Evolutionary conservation across 75 land plant genomes (phyloP).

Genomic region (Sequoiadendron giganteum): DNA sequence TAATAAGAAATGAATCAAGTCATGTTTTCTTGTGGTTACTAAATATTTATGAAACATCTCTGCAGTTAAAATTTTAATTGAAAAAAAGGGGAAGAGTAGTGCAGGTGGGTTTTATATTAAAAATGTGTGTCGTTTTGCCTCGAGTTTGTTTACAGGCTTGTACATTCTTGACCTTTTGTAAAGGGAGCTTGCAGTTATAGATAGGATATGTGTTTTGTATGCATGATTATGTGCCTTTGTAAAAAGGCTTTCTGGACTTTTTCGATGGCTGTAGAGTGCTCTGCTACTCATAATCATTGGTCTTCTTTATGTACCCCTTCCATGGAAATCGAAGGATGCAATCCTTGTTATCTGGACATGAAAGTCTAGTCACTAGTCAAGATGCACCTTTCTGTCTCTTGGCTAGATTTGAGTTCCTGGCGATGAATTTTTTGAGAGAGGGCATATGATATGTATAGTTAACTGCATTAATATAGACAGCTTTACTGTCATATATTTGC

Average conservation of each 20-base stretch:
- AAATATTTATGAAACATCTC: background rate
- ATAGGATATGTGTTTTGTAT: background rate
- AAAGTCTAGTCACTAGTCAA: background rate
- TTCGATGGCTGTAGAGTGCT: background rate
- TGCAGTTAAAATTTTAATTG: background rate
- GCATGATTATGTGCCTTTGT: background rate
- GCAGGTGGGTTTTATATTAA: background rate
- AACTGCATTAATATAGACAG: background rate
- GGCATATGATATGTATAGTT: constrained; percentile 2
- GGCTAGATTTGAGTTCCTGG: constrained; percentile 3
- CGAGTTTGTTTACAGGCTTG: background rate
- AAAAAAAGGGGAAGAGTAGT: background rate
- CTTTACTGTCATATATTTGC: background rate
- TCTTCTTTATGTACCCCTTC: background rate
- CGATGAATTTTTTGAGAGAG: background rate
- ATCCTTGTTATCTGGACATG: background rate
- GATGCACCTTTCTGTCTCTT: background rate
- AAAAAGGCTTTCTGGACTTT: background rate
- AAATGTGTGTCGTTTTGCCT: background rate
- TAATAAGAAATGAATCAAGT: background rate
- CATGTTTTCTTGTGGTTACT: background rate
- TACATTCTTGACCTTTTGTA: constrained; percentile 5
- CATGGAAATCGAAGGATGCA: background rate
- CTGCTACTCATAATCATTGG: background rate
- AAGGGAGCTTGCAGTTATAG: background rate